Base-by-base conservation (phyloP, 2,329 filamentous ascomycete genomes). In the Fusarium staphyleae region DNA sequence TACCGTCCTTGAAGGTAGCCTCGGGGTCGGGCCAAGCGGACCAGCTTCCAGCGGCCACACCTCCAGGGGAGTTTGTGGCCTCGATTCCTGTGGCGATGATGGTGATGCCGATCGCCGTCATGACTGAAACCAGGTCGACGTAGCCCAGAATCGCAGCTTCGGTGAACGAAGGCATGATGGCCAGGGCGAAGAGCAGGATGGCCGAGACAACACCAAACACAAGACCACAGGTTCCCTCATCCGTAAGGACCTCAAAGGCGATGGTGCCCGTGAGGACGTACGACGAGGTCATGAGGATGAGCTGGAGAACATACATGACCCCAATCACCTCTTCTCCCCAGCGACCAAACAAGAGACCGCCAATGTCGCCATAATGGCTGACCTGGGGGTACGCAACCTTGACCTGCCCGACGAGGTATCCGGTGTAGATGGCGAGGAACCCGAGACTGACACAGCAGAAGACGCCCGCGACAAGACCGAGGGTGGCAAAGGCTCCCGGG, bases 231-330 rank as follows among this genome's bases (percentile, higher is more conserved):
- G 66, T 55, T 35, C 65, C 80, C 61, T 86, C 78, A 2, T 80
- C 70, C 3, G 84, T 86, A 44, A 89, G 73, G 18, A 78, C 81
- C 59, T 85, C 85, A 70, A 88, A 80, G 57, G 85, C 85, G 60
- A 88, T 84, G 15, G 78, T 78, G 62, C 87, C 87, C 0, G 84
- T 87, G 47, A 88, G 74, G 34, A 87, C 74, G 69, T 89, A 87
- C 18, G 84, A 86, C 12, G 80, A 83, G 74, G 86, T 84, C 67
- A 87, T 80, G 73, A 89, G 88, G 34, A 87, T 70, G n/a, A 88
- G 74, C 69, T 87, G 82, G 12, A 88, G 68, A 13, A 80, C 72
- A 62, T 85, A 83, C 34, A 79, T 82, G 42, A 75, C 68, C 13
- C 82, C 83, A 42, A 87, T 74, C 32, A 89, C 60, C 65, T 86